Base-by-base conservation (phyloP, 306 rosid genomes). In the Prunus persica region DNA sequence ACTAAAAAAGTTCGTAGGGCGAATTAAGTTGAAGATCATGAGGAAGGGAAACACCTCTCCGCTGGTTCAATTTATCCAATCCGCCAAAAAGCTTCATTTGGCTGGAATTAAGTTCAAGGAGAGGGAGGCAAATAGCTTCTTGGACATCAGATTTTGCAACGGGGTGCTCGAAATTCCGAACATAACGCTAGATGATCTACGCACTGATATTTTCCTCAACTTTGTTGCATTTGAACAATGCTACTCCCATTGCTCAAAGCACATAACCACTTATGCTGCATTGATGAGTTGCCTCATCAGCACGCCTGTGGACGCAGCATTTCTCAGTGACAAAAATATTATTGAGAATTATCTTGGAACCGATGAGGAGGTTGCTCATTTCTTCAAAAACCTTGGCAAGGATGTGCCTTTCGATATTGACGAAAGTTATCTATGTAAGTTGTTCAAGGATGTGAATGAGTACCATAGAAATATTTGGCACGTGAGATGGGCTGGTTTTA, bases 221-320 rank as follows among this genome's bases (percentile, higher is more conserved):
- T 82, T 89, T 20, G 93, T 86, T 57, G 86, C 93, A 2, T 89
- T 82, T 28, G 96, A 91, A 32, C 93, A 89, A 27, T 89, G 93
- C 63, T 69, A 83, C 28, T 67, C 51, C 0, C 62, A 73, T 3
- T 78, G 73, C 47, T 58, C 82, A 4, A 81, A 66, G 54, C 86
- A 86, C 56, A 56, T 87, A 34, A 87, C 88, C 1, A 79, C 84
- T 2, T 91, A 84, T 45, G 84, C 87, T 11, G 83, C 84, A 0
- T 75, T 89, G 2, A 58, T 89, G 73, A 91, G 86, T 56, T 86
- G 91, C 62, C 86, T 91, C 4, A 54, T 89, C 28, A 62, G 27
- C 82, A 91, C 77, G 70, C 91, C 0, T 80, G 54, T 2, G 69
- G 93, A 91, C 20, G 92, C 83, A 10, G 87, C 83, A 76, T 84